phyloP scores from a whole-genome alignment of 148 eudicot genomes.

The Rhododendron mucronatum region DNA sequence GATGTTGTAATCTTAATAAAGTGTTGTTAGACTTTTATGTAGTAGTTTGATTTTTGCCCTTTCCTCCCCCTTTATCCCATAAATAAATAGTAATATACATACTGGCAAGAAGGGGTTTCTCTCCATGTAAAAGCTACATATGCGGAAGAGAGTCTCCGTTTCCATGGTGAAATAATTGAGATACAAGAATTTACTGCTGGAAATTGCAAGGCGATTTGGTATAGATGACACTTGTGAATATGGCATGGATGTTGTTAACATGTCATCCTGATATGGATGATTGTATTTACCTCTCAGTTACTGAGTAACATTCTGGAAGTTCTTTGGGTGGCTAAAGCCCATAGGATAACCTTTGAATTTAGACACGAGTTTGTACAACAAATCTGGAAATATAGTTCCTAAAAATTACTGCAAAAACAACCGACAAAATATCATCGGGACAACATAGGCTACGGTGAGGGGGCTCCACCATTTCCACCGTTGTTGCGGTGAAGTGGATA shows the following conservation, averaged over 20 bases:
- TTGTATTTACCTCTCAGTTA: constrained; percentile 47
- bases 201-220: constrained; percentile 59
- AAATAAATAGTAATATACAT: background rate
- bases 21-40: background rate
- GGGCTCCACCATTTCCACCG: background rate
- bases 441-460: background rate
- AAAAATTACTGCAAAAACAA: background rate
- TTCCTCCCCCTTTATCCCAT: background rate
- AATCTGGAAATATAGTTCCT: background rate
- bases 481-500: constrained; percentile 14
- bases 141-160: constrained; percentile 66
- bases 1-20: background rate
- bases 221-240: constrained; percentile 51
- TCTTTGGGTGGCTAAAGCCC: background rate
- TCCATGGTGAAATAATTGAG: constrained; percentile 52
- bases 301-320: background rate
- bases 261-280: constrained; percentile 88
- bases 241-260: constrained; percentile 46
- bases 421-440: background rate
- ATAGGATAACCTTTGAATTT: background rate
- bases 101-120: background rate
- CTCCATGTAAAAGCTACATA: constrained; percentile 59
- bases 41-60: background rate
- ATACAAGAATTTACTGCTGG: constrained; percentile 48
- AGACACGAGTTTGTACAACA: background rate